Evolutionary conservation across 768 basidiomycete genomes (phyloP), one percentile per base, ranked within the genome.

Genomic region (Kwoniella heveanensis): DNA sequence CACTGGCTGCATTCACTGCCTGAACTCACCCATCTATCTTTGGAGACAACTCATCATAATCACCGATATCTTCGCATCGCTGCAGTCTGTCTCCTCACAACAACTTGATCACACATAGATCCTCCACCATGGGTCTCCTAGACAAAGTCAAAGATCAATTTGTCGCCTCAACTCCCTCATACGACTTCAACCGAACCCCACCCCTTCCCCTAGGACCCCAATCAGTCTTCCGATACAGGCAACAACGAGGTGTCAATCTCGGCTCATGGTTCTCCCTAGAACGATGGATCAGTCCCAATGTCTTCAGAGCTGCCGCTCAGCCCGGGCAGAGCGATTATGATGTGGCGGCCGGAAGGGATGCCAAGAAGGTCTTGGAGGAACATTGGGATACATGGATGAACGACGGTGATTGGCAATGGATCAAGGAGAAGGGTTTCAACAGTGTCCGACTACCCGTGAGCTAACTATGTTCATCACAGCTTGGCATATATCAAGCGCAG

Each of bases 311-410:
- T 17, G 88, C 90, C 9, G 74, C 64, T 13, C 61, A 79, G 21
- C 71, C 72, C 22, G 86, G 82, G 0, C 84, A 88, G 67, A 88
- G 88, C 70, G 89, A 90, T 70, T 64, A 73, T 24, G 80, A 80
- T 57, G 66, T 90, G 22, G 90, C 88, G 13, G 82, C 75, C 13
- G 88, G 89, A 2, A 15, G 72, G 13, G 64, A 82, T 27, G 82
- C 82, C 0, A 83, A 86, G 73, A 75, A 78, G 59, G 77, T 82
- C 2, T 76, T 91, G 25, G 87, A 90, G 74, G 76, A 80, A 9
- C 90, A 91, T 78, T 91, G 89, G 88, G 87, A 90, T 66, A 83
- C 80, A 0, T 93, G 86, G 86, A 91, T 97, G 68, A 90, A 88
- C 0, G 88, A 92, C 73, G 74, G 83, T 21, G 93, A 97, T 79